Percentiles rank a stretch among this genome's conserved stretches.
phyloP scores from a whole-genome alignment of 2,329 filamentous ascomycete genomes.

The Penicillium sclerotiorum region DNA sequence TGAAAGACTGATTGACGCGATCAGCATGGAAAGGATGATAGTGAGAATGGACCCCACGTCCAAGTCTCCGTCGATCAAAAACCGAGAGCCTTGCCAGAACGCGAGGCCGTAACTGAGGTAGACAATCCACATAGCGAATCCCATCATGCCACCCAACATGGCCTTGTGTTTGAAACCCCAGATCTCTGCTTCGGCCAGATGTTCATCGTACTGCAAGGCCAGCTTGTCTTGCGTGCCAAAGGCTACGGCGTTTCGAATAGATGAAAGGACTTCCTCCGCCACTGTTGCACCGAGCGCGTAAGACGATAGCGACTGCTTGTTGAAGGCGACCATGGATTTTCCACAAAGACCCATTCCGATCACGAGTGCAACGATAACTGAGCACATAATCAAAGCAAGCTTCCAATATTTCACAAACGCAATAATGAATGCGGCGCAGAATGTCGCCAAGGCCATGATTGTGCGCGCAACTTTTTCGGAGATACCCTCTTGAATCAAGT shows the following conservation, averaged over 20 bases:
- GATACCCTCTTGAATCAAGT: slow-evolving; percentile 82
- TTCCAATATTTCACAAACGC: slow-evolving; percentile 84
- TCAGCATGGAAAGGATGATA: slow-evolving; percentile 3
- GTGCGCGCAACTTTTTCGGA: slow-evolving; percentile 76
- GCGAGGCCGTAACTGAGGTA: slow-evolving; percentile 63
- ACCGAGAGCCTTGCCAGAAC: slow-evolving; percentile 66
- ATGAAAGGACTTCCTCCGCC: slow-evolving; percentile 54
- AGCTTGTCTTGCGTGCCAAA: slow-evolving; percentile 4
- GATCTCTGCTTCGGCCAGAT: slow-evolving; percentile 45
- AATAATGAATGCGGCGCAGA: slow-evolving; percentile 77
- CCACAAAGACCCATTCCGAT: slow-evolving; percentile 41
- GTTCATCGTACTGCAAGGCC: slow-evolving; percentile 32
- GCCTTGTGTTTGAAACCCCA: slow-evolving; percentile 1
- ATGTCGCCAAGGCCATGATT: slow-evolving; percentile 69
- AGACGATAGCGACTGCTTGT: slow-evolving; percentile 46
- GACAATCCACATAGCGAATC: slow-evolving; percentile 58
- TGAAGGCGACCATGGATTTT: slow-evolving; percentile 54
- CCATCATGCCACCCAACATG: slow-evolving; percentile 51
- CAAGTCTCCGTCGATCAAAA: neutral
- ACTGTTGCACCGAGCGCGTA: slow-evolving; percentile 39
- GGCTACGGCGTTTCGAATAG: slow-evolving; percentile 40
- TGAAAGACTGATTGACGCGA: neutral
- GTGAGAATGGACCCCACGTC: neutral
- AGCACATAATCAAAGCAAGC: slow-evolving; percentile 62
- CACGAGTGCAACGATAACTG: slow-evolving; percentile 60